Percentiles rank a stretch among this genome's conserved stretches.
Conservation (phyloP, 2,329 filamentous ascomycete genomes). For the Parastagonospora avenae region DNA sequence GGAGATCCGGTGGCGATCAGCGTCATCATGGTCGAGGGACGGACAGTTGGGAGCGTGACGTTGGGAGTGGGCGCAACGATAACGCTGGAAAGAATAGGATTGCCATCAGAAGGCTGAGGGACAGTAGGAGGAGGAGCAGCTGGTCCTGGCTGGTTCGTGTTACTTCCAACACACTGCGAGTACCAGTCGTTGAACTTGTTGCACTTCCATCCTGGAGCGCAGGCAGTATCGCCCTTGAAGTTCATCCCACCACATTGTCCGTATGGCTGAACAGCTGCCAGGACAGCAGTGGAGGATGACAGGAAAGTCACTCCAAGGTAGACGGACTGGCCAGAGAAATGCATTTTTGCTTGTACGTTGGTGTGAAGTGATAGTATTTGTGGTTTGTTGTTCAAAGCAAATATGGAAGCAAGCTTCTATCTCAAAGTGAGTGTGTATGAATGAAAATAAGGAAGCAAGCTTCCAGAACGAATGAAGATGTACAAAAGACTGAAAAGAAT, state of each 20-base stretch:
- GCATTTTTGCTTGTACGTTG: slow-evolving; percentile 21
- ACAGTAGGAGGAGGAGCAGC: slow-evolving; percentile 2
- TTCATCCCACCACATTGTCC: slow-evolving; percentile 54
- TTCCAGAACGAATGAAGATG: slow-evolving; percentile 14
- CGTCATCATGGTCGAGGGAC: slow-evolving; percentile 5
- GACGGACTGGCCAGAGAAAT: slow-evolving; percentile 24
- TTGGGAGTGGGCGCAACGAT: slow-evolving; percentile 8
- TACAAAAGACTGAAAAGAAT: slow-evolving; percentile 3
- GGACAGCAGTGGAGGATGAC: slow-evolving; percentile 32
- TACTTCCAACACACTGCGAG: slow-evolving; percentile 48
- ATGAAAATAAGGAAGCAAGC: slow-evolving; percentile 30
- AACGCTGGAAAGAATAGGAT: slow-evolving; percentile 11
- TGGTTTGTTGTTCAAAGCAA: not conserved
- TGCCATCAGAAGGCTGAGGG: slow-evolving; percentile 7
- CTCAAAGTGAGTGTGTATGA: not conserved
- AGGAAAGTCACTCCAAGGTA: slow-evolving; percentile 36
- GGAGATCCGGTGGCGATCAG: slow-evolving; percentile 1
- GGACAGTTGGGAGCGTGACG: slow-evolving; percentile 6
- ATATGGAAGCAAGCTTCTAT: slow-evolving; percentile 20
- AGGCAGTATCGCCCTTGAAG: slow-evolving; percentile 48
- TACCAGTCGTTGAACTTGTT: slow-evolving; percentile 52
- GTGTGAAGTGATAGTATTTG: not conserved
- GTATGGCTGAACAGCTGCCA: slow-evolving; percentile 40
- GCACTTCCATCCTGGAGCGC: slow-evolving; percentile 49
- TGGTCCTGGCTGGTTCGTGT: not conserved